Evolutionary conservation across 768 basidiomycete species (phyloP).

Genomic region (Trametes cinnabarina): DNA sequence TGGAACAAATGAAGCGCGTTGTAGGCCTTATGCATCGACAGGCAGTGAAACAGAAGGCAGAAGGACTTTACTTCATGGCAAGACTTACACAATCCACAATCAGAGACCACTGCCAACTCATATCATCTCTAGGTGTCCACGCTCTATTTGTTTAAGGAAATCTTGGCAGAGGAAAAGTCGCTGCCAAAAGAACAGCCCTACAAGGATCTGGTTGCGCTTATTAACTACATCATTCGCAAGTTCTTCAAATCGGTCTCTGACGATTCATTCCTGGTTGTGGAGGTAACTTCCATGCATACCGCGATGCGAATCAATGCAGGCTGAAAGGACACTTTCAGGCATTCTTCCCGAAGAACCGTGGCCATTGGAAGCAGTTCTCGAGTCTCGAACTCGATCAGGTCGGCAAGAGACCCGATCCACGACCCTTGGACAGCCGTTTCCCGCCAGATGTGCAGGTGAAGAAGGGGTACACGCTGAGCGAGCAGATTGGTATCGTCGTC

Average conservation of each 20-base stretch:
- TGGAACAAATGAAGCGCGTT: conserved; percentile 87
- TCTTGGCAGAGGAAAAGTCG: conserved; percentile 77
- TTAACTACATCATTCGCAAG: conserved; percentile 83
- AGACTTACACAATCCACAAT: no score
- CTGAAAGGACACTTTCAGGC: conserved; percentile 43
- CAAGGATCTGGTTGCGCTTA: conserved; percentile 80
- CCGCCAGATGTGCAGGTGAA: conserved; percentile 76
- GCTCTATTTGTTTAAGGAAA: conserved; percentile 81
- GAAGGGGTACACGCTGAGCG: conserved; percentile 85
- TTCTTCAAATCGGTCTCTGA: conserved; percentile 92
- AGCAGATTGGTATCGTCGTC: conserved; percentile 86
- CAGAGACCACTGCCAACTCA: no score
- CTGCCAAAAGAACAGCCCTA: conserved; percentile 75
- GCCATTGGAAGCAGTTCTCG: conserved; percentile 82
- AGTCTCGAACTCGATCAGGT: conserved; percentile 64
- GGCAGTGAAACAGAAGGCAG: conserved; percentile 86
- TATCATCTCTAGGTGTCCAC: conserved; percentile 95
- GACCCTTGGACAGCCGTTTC: conserved; percentile 40
- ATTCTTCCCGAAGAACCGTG: conserved; percentile 87
- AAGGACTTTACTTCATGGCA: conserved; percentile 95
- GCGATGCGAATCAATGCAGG: no score
- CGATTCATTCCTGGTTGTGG: conserved; percentile 83
- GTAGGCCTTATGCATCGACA: conserved; percentile 89
- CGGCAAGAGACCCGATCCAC: conserved; percentile 37
- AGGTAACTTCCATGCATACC: conserved; percentile 53